These are phyloP conservation scores for Mycotypha africana DNA, from an alignment of 371 early-diverging fungal species.

Conservation along the genomic window DNA sequence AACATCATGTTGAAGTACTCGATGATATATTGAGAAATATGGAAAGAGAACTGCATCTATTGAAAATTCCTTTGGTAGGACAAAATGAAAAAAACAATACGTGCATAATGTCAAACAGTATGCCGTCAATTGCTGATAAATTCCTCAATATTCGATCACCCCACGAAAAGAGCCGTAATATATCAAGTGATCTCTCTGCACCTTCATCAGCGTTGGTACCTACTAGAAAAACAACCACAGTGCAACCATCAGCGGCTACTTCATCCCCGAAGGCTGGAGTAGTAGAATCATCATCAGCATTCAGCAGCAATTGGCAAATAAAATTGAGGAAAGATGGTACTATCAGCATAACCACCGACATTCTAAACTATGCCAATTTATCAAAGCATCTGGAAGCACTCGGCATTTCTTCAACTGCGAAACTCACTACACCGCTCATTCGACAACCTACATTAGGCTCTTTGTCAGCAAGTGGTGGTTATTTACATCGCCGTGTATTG, in stretches of 20 bases:
- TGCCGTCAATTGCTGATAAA: conserved; percentile 2
- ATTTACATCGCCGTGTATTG: conserved; percentile 3
- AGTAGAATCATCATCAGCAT: neutral
- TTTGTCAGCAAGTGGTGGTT: conserved; percentile 7
- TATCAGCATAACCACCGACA: conserved; percentile 13
- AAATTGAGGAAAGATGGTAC: conserved; percentile 5
- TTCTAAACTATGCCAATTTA: conserved; percentile 7
- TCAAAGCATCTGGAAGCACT: conserved; percentile 9
- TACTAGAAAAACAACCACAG: too few relatives aligned
- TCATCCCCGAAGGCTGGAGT: neutral
- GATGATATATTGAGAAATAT: conserved; percentile 13
- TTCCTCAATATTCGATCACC: neutral
- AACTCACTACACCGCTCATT: neutral
- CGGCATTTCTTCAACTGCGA: too few relatives aligned
- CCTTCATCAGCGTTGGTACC: too few relatives aligned
- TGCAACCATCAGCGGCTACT: too few relatives aligned
- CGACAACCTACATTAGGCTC: conserved; percentile 11
- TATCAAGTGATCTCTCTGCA: too few relatives aligned
- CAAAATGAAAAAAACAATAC: neutral
- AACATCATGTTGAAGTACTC: conserved; percentile 9
- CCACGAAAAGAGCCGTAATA: neutral
- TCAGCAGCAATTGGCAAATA: conserved; percentile 15
- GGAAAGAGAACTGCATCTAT: conserved; percentile 12
- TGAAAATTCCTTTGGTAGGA: conserved; percentile 1
- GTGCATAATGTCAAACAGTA: too few relatives aligned